Base-by-base conservation (phyloP, 257 asterid genomes). In the Dorcoceras hygrometricum region DNA sequence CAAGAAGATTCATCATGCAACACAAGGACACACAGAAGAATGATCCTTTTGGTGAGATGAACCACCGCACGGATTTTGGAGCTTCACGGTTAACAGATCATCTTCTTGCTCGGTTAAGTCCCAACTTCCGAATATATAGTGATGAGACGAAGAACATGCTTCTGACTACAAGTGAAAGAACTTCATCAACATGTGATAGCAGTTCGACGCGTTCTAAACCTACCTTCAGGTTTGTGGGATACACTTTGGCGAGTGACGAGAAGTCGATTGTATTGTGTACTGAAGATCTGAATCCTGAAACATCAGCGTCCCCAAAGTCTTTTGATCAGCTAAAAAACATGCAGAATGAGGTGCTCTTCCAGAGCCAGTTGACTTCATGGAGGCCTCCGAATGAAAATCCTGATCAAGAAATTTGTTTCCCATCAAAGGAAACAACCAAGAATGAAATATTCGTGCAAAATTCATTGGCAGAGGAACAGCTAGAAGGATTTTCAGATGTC, bases 201-300 rank as follows among this genome's bases (percentile, higher is more conserved):
- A 51, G 18, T 22, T 36, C 75, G 6, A 28, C 56, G 18, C 19
- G 56, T 26, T 23, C 72, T 46, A 16, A 46, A 16, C 20, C 53
- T 46, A 5, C 53, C 20, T 46, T 16, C 25, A 77, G 51, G 11
- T 89, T 81, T 43, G 75, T 83, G 8, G 95, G 96, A 12, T 79
- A 80, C 50, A 81, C 86, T 68, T 50, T 87, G 28, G 57, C 84
- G 19, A 73, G 67, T 26, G 81, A 79, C 67, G 86, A 88, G 25
- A 86, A 71, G 62, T 75, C 79, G 1, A 70, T 89, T 5, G 71
- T 71, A 31, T 80, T 71, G 66, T 86, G 90, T 7, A 46, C 20
- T 46, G 53, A 46, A 46, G 53, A 46, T 46, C 53, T 4, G 53
- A 71, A 67, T 18, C n/a, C 25, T 0, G 69, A 71, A 72, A 24